Percentiles rank a stretch among this genome's conserved stretches.
phyloP scores from a whole-genome alignment of 257 asterid species.

The Solanum verrucosum region DNA sequence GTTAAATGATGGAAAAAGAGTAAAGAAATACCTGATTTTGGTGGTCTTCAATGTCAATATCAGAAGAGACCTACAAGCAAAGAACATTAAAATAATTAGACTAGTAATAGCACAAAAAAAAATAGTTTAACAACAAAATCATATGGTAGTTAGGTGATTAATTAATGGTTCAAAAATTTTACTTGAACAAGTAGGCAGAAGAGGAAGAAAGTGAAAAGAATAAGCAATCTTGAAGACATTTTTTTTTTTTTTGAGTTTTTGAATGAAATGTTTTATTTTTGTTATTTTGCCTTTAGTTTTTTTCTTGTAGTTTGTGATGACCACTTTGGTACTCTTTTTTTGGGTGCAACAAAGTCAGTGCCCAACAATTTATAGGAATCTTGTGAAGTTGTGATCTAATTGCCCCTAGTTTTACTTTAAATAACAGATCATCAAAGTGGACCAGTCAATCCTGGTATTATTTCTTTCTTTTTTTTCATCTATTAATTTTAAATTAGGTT shows the following conservation, averaged over 20 bases:
- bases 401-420: background rate
- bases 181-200: conserved; percentile 31
- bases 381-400: background rate
- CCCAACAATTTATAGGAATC: conserved; percentile 10
- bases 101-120: background rate
- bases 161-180: background rate
- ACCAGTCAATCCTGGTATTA: background rate
- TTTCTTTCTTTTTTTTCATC: background rate
- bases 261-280: background rate
- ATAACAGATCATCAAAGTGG: background rate
- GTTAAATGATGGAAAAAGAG: background rate
- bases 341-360: background rate
- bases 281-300: background rate
- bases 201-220: conserved; percentile 28
- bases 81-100: background rate
- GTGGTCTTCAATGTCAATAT: conserved; percentile 27
- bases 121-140: background rate
- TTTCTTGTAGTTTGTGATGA: background rate
- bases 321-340: background rate
- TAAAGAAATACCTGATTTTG: conserved; percentile 14
- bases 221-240: conserved; percentile 32
- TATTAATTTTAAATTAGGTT: too few species aligned
- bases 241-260: background rate
- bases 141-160: background rate
- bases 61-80: conserved; percentile 43